Conservation (phyloP, 176 grass and related monocot species). For the bread wheat (Triticum aestivum) region DNA sequence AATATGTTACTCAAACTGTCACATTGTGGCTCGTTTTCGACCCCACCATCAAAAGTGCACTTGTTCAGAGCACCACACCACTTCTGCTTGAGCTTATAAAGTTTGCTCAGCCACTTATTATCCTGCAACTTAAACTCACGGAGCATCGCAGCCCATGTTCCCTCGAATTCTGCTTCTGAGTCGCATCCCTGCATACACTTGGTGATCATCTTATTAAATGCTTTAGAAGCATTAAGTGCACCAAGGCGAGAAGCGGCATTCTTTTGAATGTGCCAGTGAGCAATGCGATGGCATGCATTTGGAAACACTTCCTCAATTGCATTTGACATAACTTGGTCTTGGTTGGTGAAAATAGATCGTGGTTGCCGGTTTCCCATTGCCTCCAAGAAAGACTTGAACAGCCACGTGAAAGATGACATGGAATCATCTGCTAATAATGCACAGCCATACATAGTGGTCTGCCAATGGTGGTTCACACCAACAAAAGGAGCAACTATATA, state of each 20-base stretch:
- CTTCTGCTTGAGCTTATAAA: slow-evolving; percentile 70
- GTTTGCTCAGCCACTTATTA: slow-evolving; percentile 80
- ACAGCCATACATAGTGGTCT: slow-evolving; percentile 75
- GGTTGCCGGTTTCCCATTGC: slow-evolving; percentile 64
- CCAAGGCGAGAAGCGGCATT: slow-evolving; percentile 69
- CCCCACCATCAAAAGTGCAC: slow-evolving; percentile 64
- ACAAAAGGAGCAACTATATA: slow-evolving; percentile 63
- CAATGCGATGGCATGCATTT: slow-evolving; percentile 59
- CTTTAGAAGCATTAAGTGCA: slow-evolving; percentile 61
- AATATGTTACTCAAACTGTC: slow-evolving; percentile 75
- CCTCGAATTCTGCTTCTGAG: slow-evolving; percentile 62
- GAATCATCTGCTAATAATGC: slow-evolving; percentile 67
- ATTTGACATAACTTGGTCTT: slow-evolving; percentile 62
- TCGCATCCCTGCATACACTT: slow-evolving; percentile 74
- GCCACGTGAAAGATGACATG: slow-evolving; percentile 52
- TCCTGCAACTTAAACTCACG: slow-evolving; percentile 66
- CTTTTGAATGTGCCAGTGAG: slow-evolving; percentile 70
- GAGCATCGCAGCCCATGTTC: slow-evolving; percentile 72
- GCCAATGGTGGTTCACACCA: slow-evolving; percentile 86
- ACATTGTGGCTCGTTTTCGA: slow-evolving; percentile 64
- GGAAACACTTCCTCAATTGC: slow-evolving; percentile 74
- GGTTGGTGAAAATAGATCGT: slow-evolving; percentile 69
- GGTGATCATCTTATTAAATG: slow-evolving; percentile 66
- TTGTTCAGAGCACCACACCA: slow-evolving; percentile 81
- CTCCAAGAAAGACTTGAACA: slow-evolving; percentile 78